Evolutionary conservation across 2,329 filamentous ascomycete genomes (phyloP).

Genomic region (Didymella arachidicola): DNA sequence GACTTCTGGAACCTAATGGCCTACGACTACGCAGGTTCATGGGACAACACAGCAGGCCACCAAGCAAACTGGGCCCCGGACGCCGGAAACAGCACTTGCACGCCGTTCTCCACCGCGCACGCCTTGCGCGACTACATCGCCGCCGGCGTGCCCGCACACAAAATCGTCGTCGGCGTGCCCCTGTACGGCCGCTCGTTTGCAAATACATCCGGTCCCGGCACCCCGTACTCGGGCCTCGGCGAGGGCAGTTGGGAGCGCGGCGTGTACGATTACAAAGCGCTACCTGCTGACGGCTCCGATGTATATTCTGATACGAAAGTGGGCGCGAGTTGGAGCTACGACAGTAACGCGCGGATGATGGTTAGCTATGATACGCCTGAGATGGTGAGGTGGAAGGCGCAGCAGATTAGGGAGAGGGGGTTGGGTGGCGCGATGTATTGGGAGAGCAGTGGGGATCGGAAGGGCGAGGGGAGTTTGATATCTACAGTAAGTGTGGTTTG

Average conservation of each 20-base stretch:
- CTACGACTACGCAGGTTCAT: constrained; percentile 71
- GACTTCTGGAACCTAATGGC: constrained; percentile 75
- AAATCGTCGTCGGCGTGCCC: constrained; percentile 50
- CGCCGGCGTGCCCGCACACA: constrained; percentile 42
- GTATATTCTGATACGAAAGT: constrained; percentile 34
- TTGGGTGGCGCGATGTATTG: constrained; percentile 52
- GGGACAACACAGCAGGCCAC: constrained; percentile 46
- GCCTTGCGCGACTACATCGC: constrained; percentile 44
- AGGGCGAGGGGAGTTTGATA: constrained; percentile 42
- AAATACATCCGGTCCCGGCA: constrained; percentile 47
- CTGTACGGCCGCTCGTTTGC: constrained; percentile 48
- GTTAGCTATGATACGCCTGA: constrained; percentile 47
- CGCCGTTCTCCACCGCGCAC: constrained; percentile 46
- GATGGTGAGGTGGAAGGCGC: constrained; percentile 40
- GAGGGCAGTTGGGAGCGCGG: constrained; percentile 47
- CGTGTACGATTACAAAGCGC: constrained; percentile 49
- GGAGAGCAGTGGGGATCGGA: constrained; percentile 48
- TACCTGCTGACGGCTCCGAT: constrained; percentile 38
- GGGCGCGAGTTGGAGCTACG: constrained; percentile 45
- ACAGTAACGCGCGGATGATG: constrained; percentile 34
- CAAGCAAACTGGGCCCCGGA: constrained; percentile 39
- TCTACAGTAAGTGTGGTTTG: constrained; percentile 36
- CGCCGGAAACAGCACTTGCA: constrained; percentile 21
- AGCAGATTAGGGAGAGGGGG: constrained; percentile 34
- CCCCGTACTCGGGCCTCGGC: constrained; percentile 41